Conservation (phyloP, 495 filamentous ascomycete species). For the Talaromyces wortmannii region DNA sequence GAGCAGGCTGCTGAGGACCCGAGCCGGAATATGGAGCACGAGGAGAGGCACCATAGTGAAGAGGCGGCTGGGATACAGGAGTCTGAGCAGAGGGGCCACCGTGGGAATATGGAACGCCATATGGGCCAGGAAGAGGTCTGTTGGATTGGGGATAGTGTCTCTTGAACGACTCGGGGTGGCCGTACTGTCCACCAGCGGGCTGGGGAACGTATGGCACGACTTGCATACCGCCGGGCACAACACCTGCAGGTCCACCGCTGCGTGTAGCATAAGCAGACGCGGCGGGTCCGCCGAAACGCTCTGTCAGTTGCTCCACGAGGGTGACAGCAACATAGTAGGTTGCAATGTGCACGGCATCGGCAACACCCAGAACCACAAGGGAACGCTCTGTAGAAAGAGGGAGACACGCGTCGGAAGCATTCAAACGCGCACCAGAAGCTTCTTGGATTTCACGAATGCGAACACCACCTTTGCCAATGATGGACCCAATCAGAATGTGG, state of each 20-base stretch:
- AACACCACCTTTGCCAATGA: conserved; percentile 93
- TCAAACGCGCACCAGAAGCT: conserved; percentile 90
- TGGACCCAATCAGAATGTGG: conserved; percentile 95
- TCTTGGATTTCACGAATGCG: conserved; percentile 98
- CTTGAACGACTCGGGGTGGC: conserved; percentile 81
- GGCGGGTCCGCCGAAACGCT: conserved; percentile 90
- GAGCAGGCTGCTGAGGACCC: conserved; percentile 70
- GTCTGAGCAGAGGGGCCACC: conserved; percentile 58
- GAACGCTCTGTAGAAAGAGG: conserved; percentile 93
- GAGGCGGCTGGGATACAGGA: conserved; percentile 53
- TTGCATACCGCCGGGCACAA: conserved; percentile 94
- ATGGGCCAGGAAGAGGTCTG: conserved; percentile 55
- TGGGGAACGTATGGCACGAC: conserved; percentile 94
- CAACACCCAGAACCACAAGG: conserved; percentile 86
- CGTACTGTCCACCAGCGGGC: conserved; percentile 84
- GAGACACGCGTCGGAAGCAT: conserved; percentile 90
- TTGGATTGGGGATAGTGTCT: conserved; percentile 60
- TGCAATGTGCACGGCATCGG: conserved; percentile 94
- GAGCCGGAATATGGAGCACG: conserved; percentile 61
- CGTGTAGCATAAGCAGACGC: conserved; percentile 95
- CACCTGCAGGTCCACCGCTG: conserved; percentile 85
- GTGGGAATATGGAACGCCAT: conserved; percentile 66
- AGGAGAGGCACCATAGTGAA: conserved; percentile 70
- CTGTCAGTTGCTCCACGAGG: conserved; percentile 89
- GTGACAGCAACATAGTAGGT: conserved; percentile 98